Conservation (phyloP, 1,284 basidiomycete species). For the Tetrapyrgos nigripes region DNA sequence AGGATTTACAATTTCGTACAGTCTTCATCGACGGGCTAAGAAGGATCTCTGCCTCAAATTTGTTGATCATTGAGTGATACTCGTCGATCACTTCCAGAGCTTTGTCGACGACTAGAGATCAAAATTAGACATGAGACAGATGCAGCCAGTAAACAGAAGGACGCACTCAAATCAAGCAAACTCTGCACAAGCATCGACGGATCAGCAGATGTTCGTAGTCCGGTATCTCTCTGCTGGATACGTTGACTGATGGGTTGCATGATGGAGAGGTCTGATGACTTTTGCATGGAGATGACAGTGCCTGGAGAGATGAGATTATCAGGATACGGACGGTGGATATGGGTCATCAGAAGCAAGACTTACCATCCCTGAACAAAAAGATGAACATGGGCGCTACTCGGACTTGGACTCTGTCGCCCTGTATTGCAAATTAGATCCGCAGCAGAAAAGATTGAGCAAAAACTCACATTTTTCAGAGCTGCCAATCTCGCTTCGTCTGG, state of each 20-base stretch:
- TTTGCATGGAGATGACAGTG: constrained; percentile 67
- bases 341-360: not conserved
- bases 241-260: constrained; percentile 65
- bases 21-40: constrained; percentile 63
- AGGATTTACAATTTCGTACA: constrained; percentile 58
- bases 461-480: constrained; percentile 52
- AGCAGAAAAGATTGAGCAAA: not conserved
- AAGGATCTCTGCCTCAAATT: constrained; percentile 65
- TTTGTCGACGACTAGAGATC: constrained; percentile 58
- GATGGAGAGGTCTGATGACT: constrained; percentile 51
- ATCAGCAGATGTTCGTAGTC: constrained; percentile 64
- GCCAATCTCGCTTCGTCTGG: constrained; percentile 45
- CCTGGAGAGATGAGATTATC: constrained; percentile 33
- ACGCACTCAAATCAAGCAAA: constrained; percentile 65
- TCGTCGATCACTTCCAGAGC: constrained; percentile 71
- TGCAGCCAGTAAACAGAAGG: not conserved
- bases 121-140: not conserved
- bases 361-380: constrained; percentile 65
- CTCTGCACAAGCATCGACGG: constrained; percentile 67
- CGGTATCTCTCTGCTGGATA: constrained; percentile 60
- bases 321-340: not conserved
- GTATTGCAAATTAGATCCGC: not conserved
- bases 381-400: constrained; percentile 65
- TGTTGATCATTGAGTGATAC: constrained; percentile 66
- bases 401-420: constrained; percentile 63